A percentile compares a stretch with the other conserved stretches of the same genome.
Evolutionary conservation across 2,329 filamentous ascomycete genomes (phyloP).

Genomic region (Xylariaceae sp.): DNA sequence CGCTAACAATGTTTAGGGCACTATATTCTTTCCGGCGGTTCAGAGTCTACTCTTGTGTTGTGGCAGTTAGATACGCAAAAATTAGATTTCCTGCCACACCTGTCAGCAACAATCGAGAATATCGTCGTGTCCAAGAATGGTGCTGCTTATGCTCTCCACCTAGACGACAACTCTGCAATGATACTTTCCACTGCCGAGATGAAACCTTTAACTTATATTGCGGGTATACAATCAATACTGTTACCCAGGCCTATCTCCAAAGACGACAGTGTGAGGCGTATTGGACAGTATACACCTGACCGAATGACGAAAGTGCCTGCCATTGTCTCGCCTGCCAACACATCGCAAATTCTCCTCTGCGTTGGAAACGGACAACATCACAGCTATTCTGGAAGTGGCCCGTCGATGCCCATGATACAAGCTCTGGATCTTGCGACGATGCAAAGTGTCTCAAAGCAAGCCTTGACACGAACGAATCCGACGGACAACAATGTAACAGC

Average conservation of each 20-base stretch:
- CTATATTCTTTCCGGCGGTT: constrained; percentile 90
- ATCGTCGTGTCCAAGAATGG: constrained; percentile 78
- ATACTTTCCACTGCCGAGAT: constrained; percentile 87
- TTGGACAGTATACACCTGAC: constrained; percentile 46
- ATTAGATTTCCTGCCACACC: constrained; percentile 82
- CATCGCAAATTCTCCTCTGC: constrained; percentile 65
- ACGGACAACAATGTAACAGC: constrained; percentile 77
- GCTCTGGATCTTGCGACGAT: constrained; percentile 81
- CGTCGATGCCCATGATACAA: constrained; percentile 65
- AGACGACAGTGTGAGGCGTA: constrained; percentile 51
- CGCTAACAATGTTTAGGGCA: constrained; percentile 58
- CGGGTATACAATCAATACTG: constrained; percentile 70
- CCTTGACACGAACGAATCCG: constrained; percentile 81
- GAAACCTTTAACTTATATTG: constrained; percentile 77
- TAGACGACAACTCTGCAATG: constrained; percentile 91
- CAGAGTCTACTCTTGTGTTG: constrained; percentile 82
- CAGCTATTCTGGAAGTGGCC: constrained; percentile 47
- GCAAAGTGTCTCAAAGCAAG: constrained; percentile 79
- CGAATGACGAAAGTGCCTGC: constrained; percentile 53
- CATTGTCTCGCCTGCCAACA: constrained; percentile 58
- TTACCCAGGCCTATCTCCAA: constrained; percentile 50
- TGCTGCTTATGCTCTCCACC: constrained; percentile 76
- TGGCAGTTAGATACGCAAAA: constrained; percentile 91
- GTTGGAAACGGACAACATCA: constrained; percentile 62
- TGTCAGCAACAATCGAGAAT: constrained; percentile 80